Percentiles rank a stretch among this genome's conserved stretches.
These are phyloP conservation scores for Citrullus colocynthis DNA, from an alignment of 306 rosid genomes.

Conservation along the genomic window DNA sequence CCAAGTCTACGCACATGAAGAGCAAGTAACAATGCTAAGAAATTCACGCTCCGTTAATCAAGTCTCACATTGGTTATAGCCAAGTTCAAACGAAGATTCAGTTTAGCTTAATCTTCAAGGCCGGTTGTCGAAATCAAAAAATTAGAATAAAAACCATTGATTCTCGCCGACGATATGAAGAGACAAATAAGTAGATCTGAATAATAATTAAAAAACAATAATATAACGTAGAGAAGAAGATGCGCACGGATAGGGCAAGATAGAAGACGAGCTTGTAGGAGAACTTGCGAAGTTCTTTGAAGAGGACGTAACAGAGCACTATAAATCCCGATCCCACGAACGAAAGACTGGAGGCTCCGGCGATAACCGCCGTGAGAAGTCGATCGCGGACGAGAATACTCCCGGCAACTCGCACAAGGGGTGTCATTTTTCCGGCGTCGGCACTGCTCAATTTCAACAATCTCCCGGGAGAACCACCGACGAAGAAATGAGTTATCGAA, in stretches of 20 bases:
- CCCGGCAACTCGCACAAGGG: conserved; percentile 29
- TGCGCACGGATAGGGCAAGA: conserved; percentile 76
- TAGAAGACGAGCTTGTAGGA: conserved; percentile 98
- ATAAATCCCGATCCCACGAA: conserved; percentile 80
- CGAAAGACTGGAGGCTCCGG: conserved; percentile 80
- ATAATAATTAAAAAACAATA: background rate
- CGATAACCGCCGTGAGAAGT: conserved; percentile 43
- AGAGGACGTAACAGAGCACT: conserved; percentile 88
- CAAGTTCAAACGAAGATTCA: background rate
- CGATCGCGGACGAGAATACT: conserved; percentile 43
- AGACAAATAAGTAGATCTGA: conserved; percentile 11
- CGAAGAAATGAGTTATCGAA: background rate
- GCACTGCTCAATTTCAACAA: background rate
- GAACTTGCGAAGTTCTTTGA: conserved; percentile 98
- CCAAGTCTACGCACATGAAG: background rate
- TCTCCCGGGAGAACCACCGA: background rate
- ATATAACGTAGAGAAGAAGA: background rate
- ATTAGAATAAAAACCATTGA: background rate
- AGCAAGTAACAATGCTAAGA: background rate
- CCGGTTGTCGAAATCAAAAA: background rate
- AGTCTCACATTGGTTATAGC: background rate
- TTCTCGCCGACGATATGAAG: background rate
- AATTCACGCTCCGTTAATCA: background rate
- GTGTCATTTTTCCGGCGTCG: conserved; percentile 29
- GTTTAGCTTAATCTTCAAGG: background rate